phyloP scores from a whole-genome alignment of 164 flowering plant species.

The Nelumbo lutea region DNA sequence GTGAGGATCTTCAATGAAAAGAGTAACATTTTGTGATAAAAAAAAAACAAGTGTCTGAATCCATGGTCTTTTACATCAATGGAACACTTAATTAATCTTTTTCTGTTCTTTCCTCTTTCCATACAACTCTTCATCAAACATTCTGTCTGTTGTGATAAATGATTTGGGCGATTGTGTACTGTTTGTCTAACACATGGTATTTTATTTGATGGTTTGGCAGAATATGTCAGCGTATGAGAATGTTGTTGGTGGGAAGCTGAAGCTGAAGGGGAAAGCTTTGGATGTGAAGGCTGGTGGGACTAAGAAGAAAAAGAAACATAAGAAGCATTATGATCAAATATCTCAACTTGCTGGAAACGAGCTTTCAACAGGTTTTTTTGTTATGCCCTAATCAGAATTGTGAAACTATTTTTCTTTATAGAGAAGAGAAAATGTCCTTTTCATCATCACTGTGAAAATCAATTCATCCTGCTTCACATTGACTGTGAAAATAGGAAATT shows the following conservation, averaged over 20 bases:
- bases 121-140: too few species aligned
- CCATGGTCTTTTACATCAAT: too few species aligned
- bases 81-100: too few species aligned
- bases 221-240: constrained; percentile 70
- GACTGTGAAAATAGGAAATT: too few species aligned
- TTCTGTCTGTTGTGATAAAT: too few species aligned
- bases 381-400: not conserved
- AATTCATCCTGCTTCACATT: too few species aligned
- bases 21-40: too few species aligned
- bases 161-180: too few species aligned
- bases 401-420: not conserved
- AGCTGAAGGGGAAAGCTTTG: constrained; percentile 74
- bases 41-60: too few species aligned
- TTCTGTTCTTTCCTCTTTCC: too few species aligned
- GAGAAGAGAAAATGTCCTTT: not conserved
- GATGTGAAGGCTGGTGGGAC: constrained; percentile 64
- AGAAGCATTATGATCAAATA: constrained; percentile 37
- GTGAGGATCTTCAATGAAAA: too few species aligned
- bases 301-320: constrained; percentile 68
- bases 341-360: constrained; percentile 31
- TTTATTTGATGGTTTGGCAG: not conserved
- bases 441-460: not conserved
- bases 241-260: constrained; percentile 72
- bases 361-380: constrained; percentile 31
- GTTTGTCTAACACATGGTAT: too few species aligned